Conservation (phyloP, 306 rosid species). For the Acacia acuminata region DNA sequence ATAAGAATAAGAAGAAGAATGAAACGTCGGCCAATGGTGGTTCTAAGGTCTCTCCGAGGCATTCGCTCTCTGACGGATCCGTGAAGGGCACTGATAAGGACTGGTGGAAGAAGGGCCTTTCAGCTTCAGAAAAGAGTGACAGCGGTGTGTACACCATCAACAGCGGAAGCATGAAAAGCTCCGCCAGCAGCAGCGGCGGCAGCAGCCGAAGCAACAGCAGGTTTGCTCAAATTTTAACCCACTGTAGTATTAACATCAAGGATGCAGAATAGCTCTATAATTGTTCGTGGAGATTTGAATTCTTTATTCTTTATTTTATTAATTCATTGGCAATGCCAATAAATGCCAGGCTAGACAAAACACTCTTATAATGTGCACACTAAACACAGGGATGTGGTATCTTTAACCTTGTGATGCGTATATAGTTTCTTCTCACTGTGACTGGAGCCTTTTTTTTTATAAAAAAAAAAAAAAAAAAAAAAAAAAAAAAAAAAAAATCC, state of each 20-base stretch:
- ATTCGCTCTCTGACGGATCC: slow-evolving; percentile 40
- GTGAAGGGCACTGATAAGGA: slow-evolving; percentile 57
- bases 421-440: neutral
- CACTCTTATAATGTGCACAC: neutral
- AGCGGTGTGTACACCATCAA: slow-evolving; percentile 56
- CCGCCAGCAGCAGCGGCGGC: slow-evolving; percentile 45
- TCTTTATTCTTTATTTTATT: neutral
- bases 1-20: slow-evolving; percentile 39
- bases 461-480: too few species aligned
- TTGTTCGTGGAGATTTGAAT: slow-evolving; percentile 9
- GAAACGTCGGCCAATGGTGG: slow-evolving; percentile 33
- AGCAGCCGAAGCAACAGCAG: slow-evolving; percentile 55
- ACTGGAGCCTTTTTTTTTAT: neutral
- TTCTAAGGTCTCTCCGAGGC: slow-evolving; percentile 65
- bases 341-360: neutral
- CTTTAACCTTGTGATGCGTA: neutral
- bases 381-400: neutral
- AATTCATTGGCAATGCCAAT: neutral
- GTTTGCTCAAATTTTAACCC: slow-evolving; percentile 33
- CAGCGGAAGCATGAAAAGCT: slow-evolving; percentile 66
- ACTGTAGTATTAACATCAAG: neutral
- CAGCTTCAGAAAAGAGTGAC: slow-evolving; percentile 43
- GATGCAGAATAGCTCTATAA: neutral
- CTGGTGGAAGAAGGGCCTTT: slow-evolving; percentile 75
- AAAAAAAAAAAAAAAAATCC: too few species aligned